Evolutionary conservation across 106 monocot species (phyloP).

Genomic region (Dioscorea dumetorum): DNA sequence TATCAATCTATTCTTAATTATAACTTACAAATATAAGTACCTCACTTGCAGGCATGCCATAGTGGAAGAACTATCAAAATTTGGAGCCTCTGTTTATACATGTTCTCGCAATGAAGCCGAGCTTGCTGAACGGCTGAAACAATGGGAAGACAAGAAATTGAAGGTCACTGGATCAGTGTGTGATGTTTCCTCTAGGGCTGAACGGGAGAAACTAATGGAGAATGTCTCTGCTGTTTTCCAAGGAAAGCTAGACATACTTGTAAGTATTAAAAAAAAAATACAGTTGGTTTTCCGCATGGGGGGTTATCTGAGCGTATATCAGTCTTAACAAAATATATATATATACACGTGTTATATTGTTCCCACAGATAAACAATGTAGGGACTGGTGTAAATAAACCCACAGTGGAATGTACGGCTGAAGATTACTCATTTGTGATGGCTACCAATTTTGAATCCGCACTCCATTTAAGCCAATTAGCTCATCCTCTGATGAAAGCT

Average conservation of each 20-base stretch:
- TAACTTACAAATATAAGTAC: too few species aligned
- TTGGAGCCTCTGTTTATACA: conserved; percentile 15
- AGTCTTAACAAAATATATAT: background rate
- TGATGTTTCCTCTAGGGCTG: conserved; percentile 18
- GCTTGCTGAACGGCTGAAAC: conserved; percentile 10
- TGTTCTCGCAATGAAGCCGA: conserved; percentile 28
- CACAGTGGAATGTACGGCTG: background rate
- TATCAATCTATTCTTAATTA: too few species aligned
- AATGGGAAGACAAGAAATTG: conserved; percentile 11
- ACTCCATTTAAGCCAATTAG: conserved; percentile 34
- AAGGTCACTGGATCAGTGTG: conserved; percentile 20
- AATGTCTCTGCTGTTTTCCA: conserved; percentile 12
- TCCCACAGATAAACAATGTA: conserved; percentile 18
- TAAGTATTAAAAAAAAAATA: background rate
- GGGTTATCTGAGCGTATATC: background rate
- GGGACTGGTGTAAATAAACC: background rate
- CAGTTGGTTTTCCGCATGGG: background rate
- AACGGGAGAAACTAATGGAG: conserved; percentile 19
- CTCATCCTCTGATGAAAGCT: conserved; percentile 27
- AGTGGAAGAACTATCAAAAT: conserved; percentile 20
- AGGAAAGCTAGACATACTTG: conserved; percentile 26
- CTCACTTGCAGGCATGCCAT: conserved; percentile 10
- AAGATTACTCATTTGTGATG: conserved; percentile 6
- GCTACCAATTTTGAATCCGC: conserved; percentile 28
- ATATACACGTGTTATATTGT: background rate